Base-by-base conservation (phyloP, 768 basidiomycete species). In the Macrolepiota albuminosa region DNA sequence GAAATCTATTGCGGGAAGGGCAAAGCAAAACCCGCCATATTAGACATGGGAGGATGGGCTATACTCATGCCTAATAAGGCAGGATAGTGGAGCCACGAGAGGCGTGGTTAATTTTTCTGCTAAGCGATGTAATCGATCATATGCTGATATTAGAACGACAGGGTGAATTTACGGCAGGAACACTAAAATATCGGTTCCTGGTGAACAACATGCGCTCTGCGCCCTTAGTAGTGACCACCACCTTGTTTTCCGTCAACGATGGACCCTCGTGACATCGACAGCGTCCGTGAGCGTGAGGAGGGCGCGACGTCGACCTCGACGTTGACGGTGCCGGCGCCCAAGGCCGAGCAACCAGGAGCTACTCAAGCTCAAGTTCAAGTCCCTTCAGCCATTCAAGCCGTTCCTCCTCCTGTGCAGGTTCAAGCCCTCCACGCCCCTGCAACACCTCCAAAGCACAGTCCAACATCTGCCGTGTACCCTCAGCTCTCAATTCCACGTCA, bases 111-210 rank as follows among this genome's bases (percentile, higher is more conserved):
- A 39, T 40, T 37, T 11, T 24, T 26, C 24, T 6, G 53, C 53
- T n/a, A 42, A 54, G 40, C 31, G 39, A 43, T 29, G 13, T 9
- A n/a, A 31, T 46, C 45, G 34, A 31, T 61, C 16, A 49, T 46
- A 14, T 14, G n/a, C 51, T 62, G 63, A 59, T 58, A 54, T 46
- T 60, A 34, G 53, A 21, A 21, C 50, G 60, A 54, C 26, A 55
- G 48, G 39, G 49, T 39, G 37, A 60, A 42, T 54, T 26, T 18
- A 34, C 18, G 49, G n/a, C 5, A 2, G 8, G 26, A 37, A 10
- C 8, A 40, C 53, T 29, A 39, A 53, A 40, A 54, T 43, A 43
- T 43, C 14, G 52, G 52, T 16, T 53, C 3, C 52, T 43, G 31
- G 40, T 13, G 40, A 43, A 29, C n/a, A 31, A 54, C 31, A 31